Evolutionary conservation across 257 asterid genomes (phyloP).

Genomic region (Solanum rostratum): DNA sequence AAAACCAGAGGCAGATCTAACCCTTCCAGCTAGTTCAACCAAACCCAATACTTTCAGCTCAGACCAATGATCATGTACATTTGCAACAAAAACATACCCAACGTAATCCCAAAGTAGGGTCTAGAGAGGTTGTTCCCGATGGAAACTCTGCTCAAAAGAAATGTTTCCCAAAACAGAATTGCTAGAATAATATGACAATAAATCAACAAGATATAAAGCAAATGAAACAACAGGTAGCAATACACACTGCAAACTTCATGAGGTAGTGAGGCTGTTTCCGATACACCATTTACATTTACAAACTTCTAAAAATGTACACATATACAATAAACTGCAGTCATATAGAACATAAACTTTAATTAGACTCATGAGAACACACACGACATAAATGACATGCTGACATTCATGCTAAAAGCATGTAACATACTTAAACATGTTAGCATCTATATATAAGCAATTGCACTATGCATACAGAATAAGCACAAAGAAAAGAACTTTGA

Average conservation of each 20-base stretch:
- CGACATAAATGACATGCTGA: neutral
- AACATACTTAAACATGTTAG: neutral
- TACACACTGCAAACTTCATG: neutral
- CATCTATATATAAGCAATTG: neutral
- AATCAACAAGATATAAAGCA: neutral
- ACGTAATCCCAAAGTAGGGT: neutral
- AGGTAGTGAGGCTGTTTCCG: neutral
- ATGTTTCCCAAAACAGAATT: neutral
- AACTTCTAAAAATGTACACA: neutral
- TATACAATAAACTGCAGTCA: neutral
- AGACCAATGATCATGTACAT: neutral
- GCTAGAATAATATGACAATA: neutral
- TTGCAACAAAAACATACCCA: neutral
- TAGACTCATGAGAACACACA: neutral
- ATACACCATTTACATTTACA: neutral
- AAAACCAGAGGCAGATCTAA: neutral
- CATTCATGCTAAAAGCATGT: neutral
- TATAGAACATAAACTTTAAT: neutral
- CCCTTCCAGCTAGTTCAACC: neutral
- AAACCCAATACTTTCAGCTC: neutral
- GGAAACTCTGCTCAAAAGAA: neutral
- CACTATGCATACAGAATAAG: neutral
- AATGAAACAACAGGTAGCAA: neutral
- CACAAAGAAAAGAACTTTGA: neutral
- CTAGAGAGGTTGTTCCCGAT: neutral